A percentile compares a stretch with the other conserved stretches of the same genome.
These are phyloP conservation scores for Diplosphaera chodatii DNA, from an alignment of 139 green algal species.

Conservation along the genomic window DNA sequence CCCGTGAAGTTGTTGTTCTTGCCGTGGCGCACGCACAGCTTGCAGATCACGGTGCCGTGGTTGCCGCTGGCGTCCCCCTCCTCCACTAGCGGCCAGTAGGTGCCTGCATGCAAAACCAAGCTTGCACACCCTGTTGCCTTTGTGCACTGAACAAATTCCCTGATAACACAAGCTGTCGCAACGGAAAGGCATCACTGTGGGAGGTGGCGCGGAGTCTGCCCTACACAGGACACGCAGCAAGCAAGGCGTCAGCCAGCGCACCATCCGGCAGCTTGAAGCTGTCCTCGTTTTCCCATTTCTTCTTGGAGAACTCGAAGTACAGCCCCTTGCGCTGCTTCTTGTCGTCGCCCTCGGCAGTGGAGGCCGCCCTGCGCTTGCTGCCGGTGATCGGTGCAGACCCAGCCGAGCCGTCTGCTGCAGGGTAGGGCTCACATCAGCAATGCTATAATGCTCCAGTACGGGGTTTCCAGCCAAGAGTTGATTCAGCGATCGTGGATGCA, in stretches of 20 bases:
- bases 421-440: too few species aligned
- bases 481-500: too few species aligned
- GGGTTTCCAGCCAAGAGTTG: too few species aligned
- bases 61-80: constrained; percentile 13
- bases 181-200: too few species aligned
- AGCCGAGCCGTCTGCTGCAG: not conserved
- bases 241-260: too few species aligned
- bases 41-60: constrained; percentile 23
- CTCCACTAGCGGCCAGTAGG: constrained; percentile 15
- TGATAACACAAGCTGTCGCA: too few species aligned
- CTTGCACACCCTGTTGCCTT: too few species aligned
- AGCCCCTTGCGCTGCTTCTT: constrained; percentile 2
- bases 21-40: constrained; percentile 18
- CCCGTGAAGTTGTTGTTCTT: constrained; percentile 27
- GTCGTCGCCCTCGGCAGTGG: not conserved
- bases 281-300: constrained; percentile 26
- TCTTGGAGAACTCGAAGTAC: constrained; percentile 31
- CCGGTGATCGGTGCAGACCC: not conserved
- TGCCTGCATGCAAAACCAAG: too few species aligned
- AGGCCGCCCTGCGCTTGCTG: not conserved
- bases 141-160: too few species aligned
- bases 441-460: too few species aligned
- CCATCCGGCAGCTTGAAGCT: constrained; percentile 11
- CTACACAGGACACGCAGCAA: too few species aligned
- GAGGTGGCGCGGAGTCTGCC: too few species aligned